Conservation (phyloP, 116 monocot genomes). For the Phalaenopsis hybrid region DNA sequence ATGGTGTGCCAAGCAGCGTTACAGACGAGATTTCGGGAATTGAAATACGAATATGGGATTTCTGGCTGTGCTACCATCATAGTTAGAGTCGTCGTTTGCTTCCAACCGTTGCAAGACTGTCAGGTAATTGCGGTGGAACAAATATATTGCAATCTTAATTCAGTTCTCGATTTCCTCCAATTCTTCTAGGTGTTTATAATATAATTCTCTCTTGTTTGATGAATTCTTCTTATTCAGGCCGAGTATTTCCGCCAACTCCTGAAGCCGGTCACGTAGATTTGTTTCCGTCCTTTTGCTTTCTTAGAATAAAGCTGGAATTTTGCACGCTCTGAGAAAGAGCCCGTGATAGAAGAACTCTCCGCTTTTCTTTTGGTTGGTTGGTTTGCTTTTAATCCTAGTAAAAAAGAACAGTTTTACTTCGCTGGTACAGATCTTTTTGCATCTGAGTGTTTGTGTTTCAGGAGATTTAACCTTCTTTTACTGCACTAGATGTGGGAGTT, state of each 20-base stretch:
- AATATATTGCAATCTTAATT: neutral
- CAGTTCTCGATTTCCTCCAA: neutral
- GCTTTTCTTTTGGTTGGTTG: conserved; percentile 8
- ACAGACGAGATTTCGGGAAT: conserved; percentile 74
- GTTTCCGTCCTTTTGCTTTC: neutral
- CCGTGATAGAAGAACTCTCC: conserved; percentile 5
- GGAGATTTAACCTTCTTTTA: conserved; percentile 3
- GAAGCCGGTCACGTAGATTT: conserved; percentile 72
- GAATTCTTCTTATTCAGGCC: conserved; percentile 26
- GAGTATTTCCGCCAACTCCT: conserved; percentile 77
- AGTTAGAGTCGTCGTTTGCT: conserved; percentile 70
- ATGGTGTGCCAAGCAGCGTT: conserved; percentile 85
- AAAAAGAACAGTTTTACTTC: neutral
- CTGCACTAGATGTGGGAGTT: conserved; percentile 11
- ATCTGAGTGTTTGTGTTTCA: conserved; percentile 6
- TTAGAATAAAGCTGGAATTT: conserved; percentile 5
- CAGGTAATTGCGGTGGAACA: conserved; percentile 21
- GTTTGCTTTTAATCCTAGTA: neutral
- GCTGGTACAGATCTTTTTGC: neutral
- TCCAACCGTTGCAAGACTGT: conserved; percentile 41
- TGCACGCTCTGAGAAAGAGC: neutral
- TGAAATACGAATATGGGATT: conserved; percentile 84
- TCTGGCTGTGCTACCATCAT: conserved; percentile 56
- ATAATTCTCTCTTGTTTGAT: neutral
- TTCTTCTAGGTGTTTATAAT: neutral